Evolutionary conservation across 257 asterid species (phyloP).

Genomic region (Solanum commersonii): DNA sequence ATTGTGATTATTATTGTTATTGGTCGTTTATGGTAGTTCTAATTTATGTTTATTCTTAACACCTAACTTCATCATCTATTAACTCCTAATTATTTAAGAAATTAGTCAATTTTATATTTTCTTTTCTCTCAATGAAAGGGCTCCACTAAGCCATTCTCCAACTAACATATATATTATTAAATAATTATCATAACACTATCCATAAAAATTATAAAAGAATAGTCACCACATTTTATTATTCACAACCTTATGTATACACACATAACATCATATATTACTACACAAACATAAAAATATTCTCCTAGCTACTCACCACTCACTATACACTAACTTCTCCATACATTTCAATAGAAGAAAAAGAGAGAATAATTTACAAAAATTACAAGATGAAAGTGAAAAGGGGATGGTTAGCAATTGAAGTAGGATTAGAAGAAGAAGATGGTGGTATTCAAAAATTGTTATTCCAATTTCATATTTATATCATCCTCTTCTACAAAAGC

Average conservation of each 20-base stretch:
- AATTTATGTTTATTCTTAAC: neutral
- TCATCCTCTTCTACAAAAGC: constrained; percentile 21
- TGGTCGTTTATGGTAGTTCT: neutral
- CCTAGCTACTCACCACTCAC: neutral
- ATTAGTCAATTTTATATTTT: neutral
- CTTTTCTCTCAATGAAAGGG: neutral
- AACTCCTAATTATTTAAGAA: neutral
- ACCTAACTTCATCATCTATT: neutral
- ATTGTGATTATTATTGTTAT: neutral
- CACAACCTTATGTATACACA: neutral
- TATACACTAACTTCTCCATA: neutral
- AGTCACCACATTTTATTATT: neutral
- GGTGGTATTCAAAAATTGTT: constrained; percentile 17
- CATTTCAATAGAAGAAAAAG: neutral
- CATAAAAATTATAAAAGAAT: neutral
- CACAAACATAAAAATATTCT: neutral
- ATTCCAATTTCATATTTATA: constrained; percentile 31
- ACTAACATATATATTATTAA: neutral
- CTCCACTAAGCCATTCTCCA: neutral
- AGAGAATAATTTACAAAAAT: neutral
- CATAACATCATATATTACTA: neutral
- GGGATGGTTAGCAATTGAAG: constrained; percentile 27
- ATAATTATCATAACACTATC: neutral
- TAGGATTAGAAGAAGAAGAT: constrained; percentile 23
- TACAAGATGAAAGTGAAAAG: neutral